phyloP scores from a whole-genome alignment of 2,329 filamentous ascomycete species.

The Cladosporium sp. region DNA sequence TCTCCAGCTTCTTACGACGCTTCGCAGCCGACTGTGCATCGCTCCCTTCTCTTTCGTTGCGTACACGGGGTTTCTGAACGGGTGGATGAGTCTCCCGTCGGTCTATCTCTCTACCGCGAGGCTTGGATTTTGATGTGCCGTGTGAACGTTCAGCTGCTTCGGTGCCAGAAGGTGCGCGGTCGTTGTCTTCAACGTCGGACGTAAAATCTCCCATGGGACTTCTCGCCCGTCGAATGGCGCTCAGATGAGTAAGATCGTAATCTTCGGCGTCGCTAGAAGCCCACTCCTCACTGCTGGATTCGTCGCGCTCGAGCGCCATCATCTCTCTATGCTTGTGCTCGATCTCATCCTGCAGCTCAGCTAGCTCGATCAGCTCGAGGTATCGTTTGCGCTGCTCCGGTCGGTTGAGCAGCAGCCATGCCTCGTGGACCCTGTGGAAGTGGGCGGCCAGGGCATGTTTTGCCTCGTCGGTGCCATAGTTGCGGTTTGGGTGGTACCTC shows the following conservation, averaged over 20 bases:
- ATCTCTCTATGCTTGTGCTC: slow-evolving; percentile 21
- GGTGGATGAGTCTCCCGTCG: slow-evolving; percentile 3
- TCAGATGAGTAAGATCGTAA: slow-evolving; percentile 26
- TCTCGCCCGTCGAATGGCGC: slow-evolving; percentile 4
- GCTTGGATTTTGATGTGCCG: not conserved
- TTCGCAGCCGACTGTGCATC: slow-evolving; percentile 18
- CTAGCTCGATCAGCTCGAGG: slow-evolving; percentile 32
- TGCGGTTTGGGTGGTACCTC: slow-evolving; percentile 65
- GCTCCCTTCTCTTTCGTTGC: slow-evolving; percentile 13
- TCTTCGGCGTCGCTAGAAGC: slow-evolving; percentile 38
- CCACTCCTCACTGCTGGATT: slow-evolving; percentile 29
- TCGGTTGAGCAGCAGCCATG: slow-evolving; percentile 33
- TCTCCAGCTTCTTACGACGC: slow-evolving; percentile 34
- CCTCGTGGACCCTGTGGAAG: slow-evolving; percentile 34
- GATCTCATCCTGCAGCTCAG: slow-evolving; percentile 33
- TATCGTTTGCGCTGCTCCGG: slow-evolving; percentile 32
- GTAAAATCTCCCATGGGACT: slow-evolving; percentile 13
- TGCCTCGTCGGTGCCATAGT: slow-evolving; percentile 52
- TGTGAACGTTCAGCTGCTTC: not conserved
- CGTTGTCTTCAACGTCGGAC: slow-evolving; percentile 6
- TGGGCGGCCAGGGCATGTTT: slow-evolving; percentile 27
- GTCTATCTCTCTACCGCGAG: slow-evolving; percentile 16
- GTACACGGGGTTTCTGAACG: not conserved
- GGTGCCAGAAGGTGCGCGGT: not conserved
- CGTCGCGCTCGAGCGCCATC: slow-evolving; percentile 18